These are phyloP conservation scores for Hepatocystis sp. DNA, from an alignment of 169 alveolate genomes.

Conservation along the genomic window DNA sequence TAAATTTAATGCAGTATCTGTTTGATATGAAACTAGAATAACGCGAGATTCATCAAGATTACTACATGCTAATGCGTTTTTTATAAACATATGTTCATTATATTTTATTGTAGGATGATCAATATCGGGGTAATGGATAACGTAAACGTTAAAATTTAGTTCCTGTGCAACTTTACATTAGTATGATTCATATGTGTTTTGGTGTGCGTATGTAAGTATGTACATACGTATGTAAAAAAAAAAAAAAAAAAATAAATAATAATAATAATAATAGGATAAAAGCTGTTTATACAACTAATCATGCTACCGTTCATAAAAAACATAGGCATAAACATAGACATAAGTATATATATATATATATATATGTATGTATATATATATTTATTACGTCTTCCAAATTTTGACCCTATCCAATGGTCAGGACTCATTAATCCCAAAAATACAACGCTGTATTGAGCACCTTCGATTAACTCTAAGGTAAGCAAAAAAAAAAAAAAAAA, in stretches of 20 bases:
- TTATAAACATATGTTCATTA: slow-evolving; percentile 31
- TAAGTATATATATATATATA: too few species aligned
- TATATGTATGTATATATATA: too few species aligned
- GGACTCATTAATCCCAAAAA: slow-evolving; percentile 67
- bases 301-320: too few species aligned
- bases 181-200: too few species aligned
- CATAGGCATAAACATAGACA: too few species aligned
- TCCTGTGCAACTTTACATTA: slow-evolving; percentile 30
- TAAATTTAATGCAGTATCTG: slow-evolving; percentile 50
- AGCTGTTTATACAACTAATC: too few species aligned
- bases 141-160: slow-evolving; percentile 34
- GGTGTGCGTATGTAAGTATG: too few species aligned
- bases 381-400: slow-evolving; percentile 48
- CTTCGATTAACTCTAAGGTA: slow-evolving; percentile 43
- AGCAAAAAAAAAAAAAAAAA: slow-evolving; percentile 3
- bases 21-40: slow-evolving; percentile 55
- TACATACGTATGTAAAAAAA: too few species aligned
- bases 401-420: slow-evolving; percentile 57
- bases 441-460: slow-evolving; percentile 41
- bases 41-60: slow-evolving; percentile 22
- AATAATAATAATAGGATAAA: too few species aligned
- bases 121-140: slow-evolving; percentile 47
- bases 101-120: slow-evolving; percentile 17
- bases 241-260: too few species aligned
- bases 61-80: slow-evolving; percentile 50